A percentile compares a stretch with the other conserved stretches of the same genome.
Conservation (phyloP, 805 yeast species). For the Starmerella asiatica region DNA sequence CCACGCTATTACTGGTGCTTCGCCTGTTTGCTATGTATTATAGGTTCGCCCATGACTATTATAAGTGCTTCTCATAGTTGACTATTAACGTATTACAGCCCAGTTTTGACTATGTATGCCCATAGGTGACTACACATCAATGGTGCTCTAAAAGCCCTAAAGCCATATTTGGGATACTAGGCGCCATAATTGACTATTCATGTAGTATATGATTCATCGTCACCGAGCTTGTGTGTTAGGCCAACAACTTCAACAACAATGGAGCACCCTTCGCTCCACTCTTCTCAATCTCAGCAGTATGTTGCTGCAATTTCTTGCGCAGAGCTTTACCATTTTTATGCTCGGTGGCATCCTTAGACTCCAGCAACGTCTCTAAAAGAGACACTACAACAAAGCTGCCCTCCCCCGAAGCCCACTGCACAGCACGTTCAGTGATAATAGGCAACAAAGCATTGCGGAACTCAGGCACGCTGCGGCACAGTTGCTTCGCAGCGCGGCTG, state of each 20-base stretch:
- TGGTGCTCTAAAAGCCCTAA: no score
- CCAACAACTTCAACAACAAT: slow-evolving; percentile 23
- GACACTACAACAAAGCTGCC: slow-evolving; percentile 77
- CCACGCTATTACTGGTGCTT: no score
- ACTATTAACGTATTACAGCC: no score
- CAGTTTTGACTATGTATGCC: no score
- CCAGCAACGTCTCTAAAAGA: slow-evolving; percentile 51
- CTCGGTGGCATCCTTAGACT: slow-evolving; percentile 19
- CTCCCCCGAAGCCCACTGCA: slow-evolving; percentile 54
- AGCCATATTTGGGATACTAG: no score
- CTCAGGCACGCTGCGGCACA: slow-evolving; percentile 29
- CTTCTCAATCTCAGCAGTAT: slow-evolving; percentile 18
- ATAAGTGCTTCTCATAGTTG: no score
- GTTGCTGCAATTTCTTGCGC: slow-evolving; percentile 38
- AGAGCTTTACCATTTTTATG: slow-evolving; percentile 36
- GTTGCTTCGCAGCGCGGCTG: slow-evolving; percentile 19
- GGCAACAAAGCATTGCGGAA: slow-evolving; percentile 36
- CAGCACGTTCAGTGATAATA: slow-evolving; percentile 41
- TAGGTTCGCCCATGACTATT: no score
- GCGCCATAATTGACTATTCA: no score
- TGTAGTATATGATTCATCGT: neutral
- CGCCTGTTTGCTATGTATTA: no score
- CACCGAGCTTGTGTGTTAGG: slow-evolving; percentile 1
- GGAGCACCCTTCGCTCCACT: slow-evolving; percentile 27
- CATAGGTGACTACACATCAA: no score